phyloP scores from a whole-genome alignment of 805 yeast species.

The Zygotorulaspora sp. region DNA sequence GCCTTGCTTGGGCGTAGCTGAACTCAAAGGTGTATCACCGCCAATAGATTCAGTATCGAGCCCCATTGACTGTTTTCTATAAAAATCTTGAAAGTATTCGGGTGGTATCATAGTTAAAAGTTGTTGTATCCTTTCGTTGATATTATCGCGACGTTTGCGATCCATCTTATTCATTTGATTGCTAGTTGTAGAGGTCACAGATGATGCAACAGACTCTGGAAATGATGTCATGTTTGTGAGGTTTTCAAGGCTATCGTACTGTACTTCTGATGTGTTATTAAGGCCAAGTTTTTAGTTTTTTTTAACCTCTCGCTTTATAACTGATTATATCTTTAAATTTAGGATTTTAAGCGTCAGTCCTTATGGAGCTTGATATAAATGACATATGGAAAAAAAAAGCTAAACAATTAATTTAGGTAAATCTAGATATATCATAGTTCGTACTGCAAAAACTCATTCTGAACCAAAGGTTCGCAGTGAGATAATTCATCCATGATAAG shows the following conservation, averaged over 20 bases:
- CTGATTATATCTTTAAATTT: no score
- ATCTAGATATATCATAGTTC: conserved; percentile 17
- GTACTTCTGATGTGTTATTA: no score
- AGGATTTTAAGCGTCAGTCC: no score
- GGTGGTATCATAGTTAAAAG: conserved; percentile 42
- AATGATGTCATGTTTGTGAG: conserved; percentile 10
- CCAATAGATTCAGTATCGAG: conserved; percentile 12
- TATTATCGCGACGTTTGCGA: conserved; percentile 50
- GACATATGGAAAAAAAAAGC: background rate
- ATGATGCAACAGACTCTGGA: conserved; percentile 19
- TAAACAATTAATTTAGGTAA: background rate
- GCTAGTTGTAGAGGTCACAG: conserved; percentile 21
- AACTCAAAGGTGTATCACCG: conserved; percentile 12
- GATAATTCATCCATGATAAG: conserved; percentile 20
- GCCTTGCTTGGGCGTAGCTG: conserved; percentile 12
- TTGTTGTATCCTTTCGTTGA: conserved; percentile 55
- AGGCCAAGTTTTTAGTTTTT: background rate
- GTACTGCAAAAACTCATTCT: conserved; percentile 27
- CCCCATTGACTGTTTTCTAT: conserved; percentile 13
- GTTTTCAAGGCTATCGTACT: no score
- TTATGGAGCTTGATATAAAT: background rate
- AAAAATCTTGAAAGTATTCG: conserved; percentile 42
- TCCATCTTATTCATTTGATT: conserved; percentile 30
- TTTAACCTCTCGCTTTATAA: no score
- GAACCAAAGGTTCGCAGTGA: conserved; percentile 25